These are phyloP conservation scores for Plasmodium cynomolgi DNA, from an alignment of 169 alveolate species.

Conservation along the genomic window DNA sequence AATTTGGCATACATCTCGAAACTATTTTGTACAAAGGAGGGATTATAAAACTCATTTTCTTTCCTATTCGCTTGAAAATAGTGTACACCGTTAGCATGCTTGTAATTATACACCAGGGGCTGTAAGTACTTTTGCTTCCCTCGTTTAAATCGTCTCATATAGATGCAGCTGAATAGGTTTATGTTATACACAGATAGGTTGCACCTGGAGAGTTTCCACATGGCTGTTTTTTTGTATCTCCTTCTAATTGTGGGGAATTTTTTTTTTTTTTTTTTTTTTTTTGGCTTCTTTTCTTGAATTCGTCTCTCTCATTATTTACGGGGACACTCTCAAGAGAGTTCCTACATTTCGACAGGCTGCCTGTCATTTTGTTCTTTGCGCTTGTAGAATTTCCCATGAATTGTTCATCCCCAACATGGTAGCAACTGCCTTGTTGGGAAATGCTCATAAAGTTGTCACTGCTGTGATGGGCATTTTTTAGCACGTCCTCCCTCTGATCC, in stretches of 20 bases:
- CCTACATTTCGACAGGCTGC: neutral
- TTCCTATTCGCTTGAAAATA: neutral
- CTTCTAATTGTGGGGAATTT: neutral
- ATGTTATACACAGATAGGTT: constrained; percentile 46
- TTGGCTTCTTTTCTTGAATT: neutral
- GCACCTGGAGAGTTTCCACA: constrained; percentile 42
- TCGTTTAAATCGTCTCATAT: constrained; percentile 40
- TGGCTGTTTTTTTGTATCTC: neutral
- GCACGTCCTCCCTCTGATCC: neutral
- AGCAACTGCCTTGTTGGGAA: neutral
- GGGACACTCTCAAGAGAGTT: neutral
- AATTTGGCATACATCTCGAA: constrained; percentile 4
- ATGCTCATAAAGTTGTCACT: neutral
- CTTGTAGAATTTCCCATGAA: neutral
- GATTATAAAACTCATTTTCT: neutral
- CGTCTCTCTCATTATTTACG: neutral
- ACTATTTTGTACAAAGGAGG: neutral
- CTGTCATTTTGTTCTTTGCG: neutral
- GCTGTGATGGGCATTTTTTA: neutral
- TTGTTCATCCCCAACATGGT: neutral
- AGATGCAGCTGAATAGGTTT: constrained; percentile 54
- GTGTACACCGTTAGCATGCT: constrained; percentile 11
- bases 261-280: neutral
- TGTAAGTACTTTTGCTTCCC: constrained; percentile 16
- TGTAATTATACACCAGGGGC: constrained; percentile 66